These are phyloP conservation scores for Porodaedalea pini DNA, from an alignment of 1,284 basidiomycete genomes.

Conservation along the genomic window DNA sequence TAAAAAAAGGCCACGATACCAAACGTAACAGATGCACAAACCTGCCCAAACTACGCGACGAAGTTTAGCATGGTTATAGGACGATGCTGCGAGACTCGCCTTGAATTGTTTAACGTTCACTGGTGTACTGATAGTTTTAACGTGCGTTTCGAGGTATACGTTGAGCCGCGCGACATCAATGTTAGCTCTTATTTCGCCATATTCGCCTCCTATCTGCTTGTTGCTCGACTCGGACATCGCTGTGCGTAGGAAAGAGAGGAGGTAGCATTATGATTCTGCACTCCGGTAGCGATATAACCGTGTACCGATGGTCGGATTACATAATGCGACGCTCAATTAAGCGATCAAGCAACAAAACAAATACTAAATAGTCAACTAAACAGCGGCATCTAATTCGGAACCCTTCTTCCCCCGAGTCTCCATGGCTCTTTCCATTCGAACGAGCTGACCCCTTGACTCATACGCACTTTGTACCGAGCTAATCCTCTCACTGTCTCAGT, in stretches of 20 bases:
- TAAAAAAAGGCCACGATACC: slow-evolving; percentile 6
- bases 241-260: not conserved
- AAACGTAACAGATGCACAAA: slow-evolving; percentile 29
- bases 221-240: not conserved
- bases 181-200: slow-evolving; percentile 67
- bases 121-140: slow-evolving; percentile 59
- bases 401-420: too few species aligned
- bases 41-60: slow-evolving; percentile 71
- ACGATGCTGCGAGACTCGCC: slow-evolving; percentile 41
- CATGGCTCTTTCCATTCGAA: too few species aligned
- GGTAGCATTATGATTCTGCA: too few species aligned
- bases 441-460: too few species aligned
- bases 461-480: too few species aligned
- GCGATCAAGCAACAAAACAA: too few species aligned
- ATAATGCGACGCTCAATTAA: too few species aligned
- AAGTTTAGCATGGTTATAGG: slow-evolving; percentile 11
- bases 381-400: too few species aligned
- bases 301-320: too few species aligned
- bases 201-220: slow-evolving; percentile 62
- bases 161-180: slow-evolving; percentile 69
- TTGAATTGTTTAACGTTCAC: slow-evolving; percentile 90
- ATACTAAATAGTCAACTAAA: too few species aligned
- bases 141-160: slow-evolving; percentile 59
- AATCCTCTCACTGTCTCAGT: too few species aligned
- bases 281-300: too few species aligned